These are phyloP conservation scores for Neofusicoccum kwambonambiense DNA, from an alignment of 2,329 filamentous ascomycete genomes.

Conservation along the genomic window DNA sequence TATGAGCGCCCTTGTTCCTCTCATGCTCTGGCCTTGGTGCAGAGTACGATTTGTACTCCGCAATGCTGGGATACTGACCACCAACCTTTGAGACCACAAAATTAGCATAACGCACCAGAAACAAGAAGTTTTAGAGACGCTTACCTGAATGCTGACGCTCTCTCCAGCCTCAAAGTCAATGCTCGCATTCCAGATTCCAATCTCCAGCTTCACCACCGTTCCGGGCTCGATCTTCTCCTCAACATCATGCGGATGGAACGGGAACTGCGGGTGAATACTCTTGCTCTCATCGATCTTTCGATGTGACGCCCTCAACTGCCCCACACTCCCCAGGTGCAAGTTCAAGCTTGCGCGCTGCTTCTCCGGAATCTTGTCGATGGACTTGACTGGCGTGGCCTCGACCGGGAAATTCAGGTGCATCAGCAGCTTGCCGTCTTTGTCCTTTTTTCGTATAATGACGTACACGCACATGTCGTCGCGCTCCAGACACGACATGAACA, in stretches of 20 bases:
- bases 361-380: constrained; percentile 59
- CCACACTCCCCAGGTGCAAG: constrained; percentile 43
- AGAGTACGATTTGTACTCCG: constrained; percentile 42
- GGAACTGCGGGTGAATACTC: constrained; percentile 28
- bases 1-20: constrained; percentile 41
- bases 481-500: constrained; percentile 47
- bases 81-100: constrained; percentile 19
- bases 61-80: constrained; percentile 33
- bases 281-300: constrained; percentile 31
- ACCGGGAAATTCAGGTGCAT: constrained; percentile 47
- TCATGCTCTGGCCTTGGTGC: constrained; percentile 41
- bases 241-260: constrained; percentile 41
- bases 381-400: constrained; percentile 31
- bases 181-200: constrained; percentile 50
- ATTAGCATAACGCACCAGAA: background rate
- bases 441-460: constrained; percentile 46
- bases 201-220: constrained; percentile 46
- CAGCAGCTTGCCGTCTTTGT: constrained; percentile 42
- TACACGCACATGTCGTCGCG: constrained; percentile 48
- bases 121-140: too few relatives aligned
- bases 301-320: constrained; percentile 47
- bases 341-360: constrained; percentile 43
- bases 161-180: constrained; percentile 48
- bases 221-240: constrained; percentile 44
- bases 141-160: constrained; percentile 23